Evolutionary conservation across 169 alveolate species (phyloP).

Genomic region (Ichthyophthirius multifiliis): DNA sequence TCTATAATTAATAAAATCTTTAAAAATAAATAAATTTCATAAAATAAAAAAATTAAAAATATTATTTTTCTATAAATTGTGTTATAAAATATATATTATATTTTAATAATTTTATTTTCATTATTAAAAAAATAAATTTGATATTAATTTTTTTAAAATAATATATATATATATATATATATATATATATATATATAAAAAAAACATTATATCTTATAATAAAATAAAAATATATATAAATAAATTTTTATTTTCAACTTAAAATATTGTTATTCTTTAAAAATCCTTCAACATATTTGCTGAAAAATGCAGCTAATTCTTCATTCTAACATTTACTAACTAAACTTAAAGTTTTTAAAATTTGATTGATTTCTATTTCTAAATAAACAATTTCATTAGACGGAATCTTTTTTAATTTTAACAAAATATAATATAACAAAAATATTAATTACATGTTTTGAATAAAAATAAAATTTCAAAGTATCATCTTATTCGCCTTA

Average conservation of each 20-base stretch:
- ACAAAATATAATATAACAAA: background rate
- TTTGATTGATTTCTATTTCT: slow-evolving; percentile 31
- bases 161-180: background rate
- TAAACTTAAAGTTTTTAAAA: background rate
- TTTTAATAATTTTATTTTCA: too few species aligned
- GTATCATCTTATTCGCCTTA: slow-evolving; percentile 12
- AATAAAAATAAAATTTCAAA: slow-evolving; percentile 26
- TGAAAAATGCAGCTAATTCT: slow-evolving; percentile 25
- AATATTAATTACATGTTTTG: background rate
- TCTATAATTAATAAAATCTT: too few species aligned
- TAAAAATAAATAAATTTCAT: too few species aligned
- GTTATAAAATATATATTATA: too few species aligned
- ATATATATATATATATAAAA: background rate
- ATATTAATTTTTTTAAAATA: too few species aligned
- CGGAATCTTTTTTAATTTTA: background rate
- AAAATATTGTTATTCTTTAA: background rate
- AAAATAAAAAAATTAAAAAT: too few species aligned
- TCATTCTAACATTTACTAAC: slow-evolving; percentile 22
- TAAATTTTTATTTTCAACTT: background rate
- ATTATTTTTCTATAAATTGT: too few species aligned
- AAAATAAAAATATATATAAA: background rate
- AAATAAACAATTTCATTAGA: slow-evolving; percentile 8
- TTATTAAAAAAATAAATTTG: too few species aligned
- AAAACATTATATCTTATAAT: background rate
- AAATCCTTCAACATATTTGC: slow-evolving; percentile 34